A percentile compares a stretch with the other conserved stretches of the same genome.
Evolutionary conservation across 768 basidiomycete species (phyloP).

Genomic region (Termitomyces sp.): DNA sequence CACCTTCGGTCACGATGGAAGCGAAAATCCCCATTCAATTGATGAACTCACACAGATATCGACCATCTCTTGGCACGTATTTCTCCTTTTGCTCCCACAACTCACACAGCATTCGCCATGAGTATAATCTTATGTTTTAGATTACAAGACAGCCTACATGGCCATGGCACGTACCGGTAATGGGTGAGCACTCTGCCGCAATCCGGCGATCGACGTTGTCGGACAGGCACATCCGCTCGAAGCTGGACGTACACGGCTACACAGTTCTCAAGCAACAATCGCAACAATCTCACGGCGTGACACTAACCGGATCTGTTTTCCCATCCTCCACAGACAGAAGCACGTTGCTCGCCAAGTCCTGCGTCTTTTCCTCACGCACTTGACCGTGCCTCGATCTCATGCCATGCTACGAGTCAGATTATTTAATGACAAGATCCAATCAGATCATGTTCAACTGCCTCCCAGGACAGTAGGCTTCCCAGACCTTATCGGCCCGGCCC

Average conservation of each 20-base stretch:
- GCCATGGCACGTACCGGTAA: neutral
- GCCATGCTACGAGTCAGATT: neutral
- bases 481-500: neutral
- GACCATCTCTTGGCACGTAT: neutral
- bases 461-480: neutral
- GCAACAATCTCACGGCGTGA: neutral
- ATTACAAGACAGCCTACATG: neutral
- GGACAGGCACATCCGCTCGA: neutral
- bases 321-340: neutral
- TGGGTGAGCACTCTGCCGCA: neutral
- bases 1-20: neutral
- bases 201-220: neutral
- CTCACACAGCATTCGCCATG: neutral
- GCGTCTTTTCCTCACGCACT: neutral
- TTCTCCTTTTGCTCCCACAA: neutral
- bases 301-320: neutral
- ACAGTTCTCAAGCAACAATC: neutral
- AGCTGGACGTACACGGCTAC: neutral
- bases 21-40: neutral
- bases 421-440: neutral
- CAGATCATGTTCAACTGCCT: neutral
- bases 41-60: slow-evolving; percentile 1
- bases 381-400: neutral
- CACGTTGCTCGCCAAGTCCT: neutral
- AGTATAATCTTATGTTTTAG: neutral